Conservation (phyloP, 495 filamentous ascomycete genomes). For the Hypoxylon lienhwacheense region DNA sequence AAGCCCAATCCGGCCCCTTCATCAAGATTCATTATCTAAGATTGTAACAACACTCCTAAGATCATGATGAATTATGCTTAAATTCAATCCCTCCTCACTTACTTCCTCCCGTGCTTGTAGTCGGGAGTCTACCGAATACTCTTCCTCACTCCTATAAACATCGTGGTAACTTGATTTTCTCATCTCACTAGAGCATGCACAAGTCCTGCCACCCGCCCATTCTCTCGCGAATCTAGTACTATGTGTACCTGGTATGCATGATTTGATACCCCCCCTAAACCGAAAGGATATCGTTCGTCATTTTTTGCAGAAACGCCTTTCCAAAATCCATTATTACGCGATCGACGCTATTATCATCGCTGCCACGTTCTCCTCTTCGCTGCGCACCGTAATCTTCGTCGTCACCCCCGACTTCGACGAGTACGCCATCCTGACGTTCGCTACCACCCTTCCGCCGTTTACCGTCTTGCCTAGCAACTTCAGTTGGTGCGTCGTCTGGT, state of each 20-base stretch:
- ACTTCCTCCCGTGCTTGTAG: slow-evolving; percentile 4
- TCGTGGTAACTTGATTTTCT: background rate
- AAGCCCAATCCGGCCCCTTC: background rate
- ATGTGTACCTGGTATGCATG: slow-evolving; percentile 29
- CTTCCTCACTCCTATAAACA: slow-evolving; percentile 19
- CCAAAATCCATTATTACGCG: slow-evolving; percentile 58
- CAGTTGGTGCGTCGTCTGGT: slow-evolving; percentile 85
- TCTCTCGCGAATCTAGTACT: slow-evolving; percentile 20
- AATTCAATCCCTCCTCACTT: slow-evolving; percentile 1
- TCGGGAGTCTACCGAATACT: slow-evolving; percentile 2
- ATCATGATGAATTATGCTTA: too few species aligned
- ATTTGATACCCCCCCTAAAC: slow-evolving; percentile 31
- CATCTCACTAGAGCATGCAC: background rate
- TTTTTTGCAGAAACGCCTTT: slow-evolving; percentile 40
- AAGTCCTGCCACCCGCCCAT: slow-evolving; percentile 7
- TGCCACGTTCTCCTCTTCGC: slow-evolving; percentile 91
- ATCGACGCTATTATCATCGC: slow-evolving; percentile 81
- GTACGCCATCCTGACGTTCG: slow-evolving; percentile 89
- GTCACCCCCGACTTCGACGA: slow-evolving; percentile 90
- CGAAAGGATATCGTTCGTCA: slow-evolving; percentile 37
- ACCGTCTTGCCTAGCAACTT: slow-evolving; percentile 97
- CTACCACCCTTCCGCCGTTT: slow-evolving; percentile 83
- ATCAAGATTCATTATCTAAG: too few species aligned
- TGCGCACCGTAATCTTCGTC: slow-evolving; percentile 86
- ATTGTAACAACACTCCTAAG: too few species aligned